Evolutionary conservation across 257 asterid species (phyloP).

Genomic region (Plectranthus barbatus): DNA sequence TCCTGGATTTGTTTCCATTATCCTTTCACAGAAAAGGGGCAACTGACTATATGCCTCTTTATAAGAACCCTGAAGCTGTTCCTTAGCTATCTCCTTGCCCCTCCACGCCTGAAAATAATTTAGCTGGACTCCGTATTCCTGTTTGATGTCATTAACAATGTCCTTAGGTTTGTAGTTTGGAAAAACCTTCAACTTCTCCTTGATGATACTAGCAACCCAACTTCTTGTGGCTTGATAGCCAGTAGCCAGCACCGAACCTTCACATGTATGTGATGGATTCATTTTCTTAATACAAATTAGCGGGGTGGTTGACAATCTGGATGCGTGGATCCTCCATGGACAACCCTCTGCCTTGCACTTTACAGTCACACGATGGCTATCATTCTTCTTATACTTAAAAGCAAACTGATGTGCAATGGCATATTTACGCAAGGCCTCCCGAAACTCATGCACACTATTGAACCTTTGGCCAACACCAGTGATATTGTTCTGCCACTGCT

Average conservation of each 20-base stretch:
- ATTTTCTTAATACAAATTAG: constrained; percentile 90
- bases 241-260: constrained; percentile 52
- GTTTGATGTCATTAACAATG: constrained; percentile 82
- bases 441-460: constrained; percentile 91
- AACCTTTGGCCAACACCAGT: constrained; percentile 97
- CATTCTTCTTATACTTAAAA: constrained; percentile 92
- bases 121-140: constrained; percentile 87
- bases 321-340: constrained; percentile 98
- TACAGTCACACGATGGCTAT: constrained; percentile 95
- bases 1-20: constrained; percentile 94
- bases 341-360: constrained; percentile 96
- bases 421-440: constrained; percentile 83
- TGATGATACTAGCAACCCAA: constrained; percentile 98
- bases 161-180: constrained; percentile 96
- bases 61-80: constrained; percentile 98
- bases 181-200: constrained; percentile 76
- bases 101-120: constrained; percentile 99
- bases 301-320: constrained; percentile 93
- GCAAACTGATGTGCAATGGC: constrained; percentile 96
- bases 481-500: constrained; percentile 81
- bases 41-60: constrained; percentile 91
- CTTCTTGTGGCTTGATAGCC: constrained; percentile 93
- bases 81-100: constrained; percentile 96
- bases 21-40: constrained; percentile 75
- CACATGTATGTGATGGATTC: constrained; percentile 91